Evolutionary conservation across 768 basidiomycete species (phyloP).

Genomic region (Trametes sanguinea): DNA sequence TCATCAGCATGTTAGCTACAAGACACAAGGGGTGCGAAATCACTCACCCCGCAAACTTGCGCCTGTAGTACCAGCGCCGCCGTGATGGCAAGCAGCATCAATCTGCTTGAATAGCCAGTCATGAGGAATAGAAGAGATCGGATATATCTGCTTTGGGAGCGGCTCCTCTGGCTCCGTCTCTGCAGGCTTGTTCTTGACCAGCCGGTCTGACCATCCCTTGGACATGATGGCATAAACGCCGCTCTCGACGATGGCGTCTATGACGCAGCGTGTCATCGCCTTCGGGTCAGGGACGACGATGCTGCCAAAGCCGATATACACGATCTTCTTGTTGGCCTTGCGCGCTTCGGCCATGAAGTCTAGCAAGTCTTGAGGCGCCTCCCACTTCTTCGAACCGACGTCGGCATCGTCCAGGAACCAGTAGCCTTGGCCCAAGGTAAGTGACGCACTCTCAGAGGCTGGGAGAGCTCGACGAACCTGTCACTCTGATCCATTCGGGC

Average conservation of each 20-base stretch:
- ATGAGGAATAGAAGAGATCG: constrained; percentile 85
- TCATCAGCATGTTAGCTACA: neutral
- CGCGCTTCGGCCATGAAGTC: constrained; percentile 83
- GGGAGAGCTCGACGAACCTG: constrained; percentile 50
- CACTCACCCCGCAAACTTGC: constrained; percentile 84
- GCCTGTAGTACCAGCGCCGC: constrained; percentile 95
- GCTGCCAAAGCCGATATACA: constrained; percentile 97
- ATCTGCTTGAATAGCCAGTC: constrained; percentile 95
- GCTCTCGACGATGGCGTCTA: constrained; percentile 84
- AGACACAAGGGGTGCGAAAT: neutral
- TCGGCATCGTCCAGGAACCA: constrained; percentile 97
- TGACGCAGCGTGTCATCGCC: constrained; percentile 87
- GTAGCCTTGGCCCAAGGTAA: constrained; percentile 58
- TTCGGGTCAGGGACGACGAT: constrained; percentile 96
- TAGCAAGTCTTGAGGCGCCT: constrained; percentile 76
- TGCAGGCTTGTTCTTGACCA: constrained; percentile 61
- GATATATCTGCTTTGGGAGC: constrained; percentile 77
- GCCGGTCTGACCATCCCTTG: constrained; percentile 96
- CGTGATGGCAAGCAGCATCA: constrained; percentile 97
- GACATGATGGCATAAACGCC: constrained; percentile 92
- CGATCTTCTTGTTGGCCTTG: constrained; percentile 78
- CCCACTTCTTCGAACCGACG: constrained; percentile 87
- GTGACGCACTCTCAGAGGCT: constrained; percentile 1
- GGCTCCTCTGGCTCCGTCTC: constrained; percentile 65
- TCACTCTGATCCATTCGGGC: constrained; percentile 98